Evolutionary conservation across 2,329 filamentous ascomycete genomes (phyloP).

Genomic region (Aspergillus tanneri): DNA sequence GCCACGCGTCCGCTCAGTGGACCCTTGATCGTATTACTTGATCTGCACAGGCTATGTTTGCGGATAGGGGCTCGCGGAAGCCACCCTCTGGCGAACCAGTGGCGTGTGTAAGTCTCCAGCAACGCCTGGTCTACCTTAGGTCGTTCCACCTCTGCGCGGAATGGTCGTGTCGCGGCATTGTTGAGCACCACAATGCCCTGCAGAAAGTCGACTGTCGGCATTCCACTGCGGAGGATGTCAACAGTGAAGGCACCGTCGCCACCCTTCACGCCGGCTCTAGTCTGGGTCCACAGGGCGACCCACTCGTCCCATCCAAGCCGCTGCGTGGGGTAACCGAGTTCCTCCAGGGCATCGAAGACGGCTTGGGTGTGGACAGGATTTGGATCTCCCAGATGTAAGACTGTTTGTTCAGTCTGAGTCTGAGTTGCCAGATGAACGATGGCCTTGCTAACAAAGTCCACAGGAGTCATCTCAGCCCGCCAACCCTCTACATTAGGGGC

Average conservation of each 20-base stretch:
- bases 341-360: conserved; percentile 63
- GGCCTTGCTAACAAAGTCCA: conserved; percentile 74
- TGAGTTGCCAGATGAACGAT: conserved; percentile 70
- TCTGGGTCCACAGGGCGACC: conserved; percentile 71
- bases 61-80: conserved; percentile 61
- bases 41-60: conserved; percentile 47
- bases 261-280: conserved; percentile 62
- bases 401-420: conserved; percentile 58
- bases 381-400: conserved; percentile 75
- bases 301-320: conserved; percentile 69
- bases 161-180: conserved; percentile 64
- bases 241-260: conserved; percentile 73
- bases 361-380: conserved; percentile 64
- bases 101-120: conserved; percentile 74
- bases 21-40: conserved; percentile 51
- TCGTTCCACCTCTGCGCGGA: conserved; percentile 59
- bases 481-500: conserved; percentile 70
- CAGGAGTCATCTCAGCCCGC: conserved; percentile 80
- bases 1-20: conserved; percentile 68
- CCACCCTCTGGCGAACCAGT: conserved; percentile 80
- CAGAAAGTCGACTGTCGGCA: conserved; percentile 73
- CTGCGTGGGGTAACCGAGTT: conserved; percentile 70
- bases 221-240: conserved; percentile 75
- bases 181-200: conserved; percentile 71
- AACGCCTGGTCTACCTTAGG: conserved; percentile 68